Evolutionary conservation across 2,329 filamentous ascomycete species (phyloP).

Genomic region (Pleoardoris graminearum): DNA sequence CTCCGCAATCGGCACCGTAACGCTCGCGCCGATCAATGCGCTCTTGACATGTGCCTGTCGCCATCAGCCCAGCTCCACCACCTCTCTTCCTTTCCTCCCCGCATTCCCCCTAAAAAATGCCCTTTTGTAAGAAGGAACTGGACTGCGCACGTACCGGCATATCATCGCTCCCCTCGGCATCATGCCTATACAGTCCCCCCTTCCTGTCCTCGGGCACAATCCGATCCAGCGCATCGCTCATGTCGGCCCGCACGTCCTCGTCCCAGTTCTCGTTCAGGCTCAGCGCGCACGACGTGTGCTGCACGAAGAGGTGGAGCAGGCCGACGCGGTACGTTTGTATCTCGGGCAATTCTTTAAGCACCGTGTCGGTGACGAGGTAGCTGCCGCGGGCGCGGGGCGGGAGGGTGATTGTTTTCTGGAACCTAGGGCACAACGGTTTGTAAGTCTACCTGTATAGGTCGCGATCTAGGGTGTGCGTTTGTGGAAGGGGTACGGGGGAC

Average conservation of each 20-base stretch:
- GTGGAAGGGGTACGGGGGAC: background rate
- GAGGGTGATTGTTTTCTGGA: constrained; percentile 82
- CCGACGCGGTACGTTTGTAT: constrained; percentile 76
- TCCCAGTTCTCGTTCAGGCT: constrained; percentile 93
- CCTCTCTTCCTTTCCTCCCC: background rate
- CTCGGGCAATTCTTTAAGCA: constrained; percentile 74
- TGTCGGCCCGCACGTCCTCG: constrained; percentile 82
- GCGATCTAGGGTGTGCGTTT: background rate
- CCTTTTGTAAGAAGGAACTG: background rate
- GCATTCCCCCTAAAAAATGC: constrained; percentile 1
- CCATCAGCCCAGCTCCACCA: constrained; percentile 7
- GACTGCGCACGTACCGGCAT: constrained; percentile 71
- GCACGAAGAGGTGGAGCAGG: constrained; percentile 80
- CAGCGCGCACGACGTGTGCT: constrained; percentile 91
- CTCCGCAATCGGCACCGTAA: constrained; percentile 88
- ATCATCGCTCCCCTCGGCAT: constrained; percentile 84
- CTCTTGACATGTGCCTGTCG: constrained; percentile 86
- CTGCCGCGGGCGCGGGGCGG: constrained; percentile 77
- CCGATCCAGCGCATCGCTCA: constrained; percentile 90
- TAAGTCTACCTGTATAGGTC: background rate
- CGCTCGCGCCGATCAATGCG: constrained; percentile 82
- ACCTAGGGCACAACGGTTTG: constrained; percentile 35
- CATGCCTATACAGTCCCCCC: constrained; percentile 74
- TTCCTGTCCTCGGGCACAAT: constrained; percentile 78
- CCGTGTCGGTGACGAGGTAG: constrained; percentile 83